Conservation (phyloP, 2,329 filamentous ascomycete genomes). For the Penicillium sp. region DNA sequence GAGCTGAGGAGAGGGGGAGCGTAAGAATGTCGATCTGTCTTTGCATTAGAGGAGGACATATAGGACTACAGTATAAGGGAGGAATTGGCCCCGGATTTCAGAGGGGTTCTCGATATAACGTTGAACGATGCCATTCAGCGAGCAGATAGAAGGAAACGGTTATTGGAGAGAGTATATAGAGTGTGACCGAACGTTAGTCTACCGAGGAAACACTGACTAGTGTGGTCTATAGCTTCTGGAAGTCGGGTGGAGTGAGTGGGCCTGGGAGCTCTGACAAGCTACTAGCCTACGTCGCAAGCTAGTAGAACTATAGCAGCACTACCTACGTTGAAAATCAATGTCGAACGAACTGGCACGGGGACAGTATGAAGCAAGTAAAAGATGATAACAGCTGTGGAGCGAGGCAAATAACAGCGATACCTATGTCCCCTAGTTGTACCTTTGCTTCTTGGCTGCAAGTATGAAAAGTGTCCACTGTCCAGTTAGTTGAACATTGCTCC, state of each 20-base stretch:
- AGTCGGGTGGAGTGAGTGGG: not conserved
- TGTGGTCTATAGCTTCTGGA: not conserved
- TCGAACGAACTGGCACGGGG: no score
- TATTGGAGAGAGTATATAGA: not conserved
- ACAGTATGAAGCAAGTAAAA: no score
- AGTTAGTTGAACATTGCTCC: no score
- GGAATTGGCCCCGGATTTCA: not conserved
- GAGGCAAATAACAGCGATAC: no score
- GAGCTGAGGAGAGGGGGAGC: not conserved
- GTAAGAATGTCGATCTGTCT: not conserved
- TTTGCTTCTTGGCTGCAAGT: no score
- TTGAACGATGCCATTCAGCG: not conserved
- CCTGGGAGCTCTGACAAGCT: not conserved
- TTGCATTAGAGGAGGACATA: not conserved
- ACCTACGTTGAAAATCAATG: no score
- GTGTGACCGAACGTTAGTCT: not conserved
- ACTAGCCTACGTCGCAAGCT: not conserved
- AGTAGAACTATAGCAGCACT: no score
- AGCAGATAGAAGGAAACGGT: not conserved
- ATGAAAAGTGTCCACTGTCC: no score
- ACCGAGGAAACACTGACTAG: no score
- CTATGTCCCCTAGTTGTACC: no score
- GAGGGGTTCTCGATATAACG: not conserved
- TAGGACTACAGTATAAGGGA: no score
- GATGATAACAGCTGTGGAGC: no score